These are phyloP conservation scores for Podila epicladia DNA, from an alignment of 192 early-diverging fungal species.

Conservation along the genomic window DNA sequence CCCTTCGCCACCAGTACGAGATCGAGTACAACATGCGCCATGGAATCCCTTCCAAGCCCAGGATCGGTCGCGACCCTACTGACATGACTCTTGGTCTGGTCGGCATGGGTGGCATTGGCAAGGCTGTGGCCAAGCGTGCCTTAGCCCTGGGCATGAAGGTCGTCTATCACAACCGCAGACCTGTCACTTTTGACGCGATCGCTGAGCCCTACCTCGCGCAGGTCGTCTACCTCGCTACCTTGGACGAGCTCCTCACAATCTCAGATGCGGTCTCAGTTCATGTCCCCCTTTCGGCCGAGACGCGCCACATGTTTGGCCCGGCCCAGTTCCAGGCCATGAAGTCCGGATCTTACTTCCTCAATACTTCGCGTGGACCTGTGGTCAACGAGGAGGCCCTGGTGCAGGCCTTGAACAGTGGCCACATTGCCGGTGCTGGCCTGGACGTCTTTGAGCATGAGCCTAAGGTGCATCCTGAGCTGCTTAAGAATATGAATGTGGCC, in stretches of 20 bases:
- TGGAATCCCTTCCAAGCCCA: constrained; percentile 14
- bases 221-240: constrained; percentile 31
- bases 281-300: constrained; percentile 47
- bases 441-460: constrained; percentile 64
- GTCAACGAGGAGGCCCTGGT: constrained; percentile 54
- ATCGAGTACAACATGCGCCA: constrained; percentile 35
- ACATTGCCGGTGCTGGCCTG: constrained; percentile 54
- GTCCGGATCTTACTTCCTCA: constrained; percentile 48
- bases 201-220: constrained; percentile 33
- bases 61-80: constrained; percentile 38
- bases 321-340: constrained; percentile 48
- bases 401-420: constrained; percentile 45
- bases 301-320: constrained; percentile 45
- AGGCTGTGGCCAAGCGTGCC: constrained; percentile 60
- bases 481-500: constrained; percentile 47
- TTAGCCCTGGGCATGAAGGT: constrained; percentile 55
- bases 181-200: constrained; percentile 9
- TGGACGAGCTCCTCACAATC: constrained; percentile 22
- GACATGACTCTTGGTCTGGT: constrained; percentile 65
- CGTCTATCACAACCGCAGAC: constrained; percentile 44
- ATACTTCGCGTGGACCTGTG: constrained; percentile 54
- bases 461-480: constrained; percentile 32
- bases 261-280: constrained; percentile 45
- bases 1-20: constrained; percentile 36
- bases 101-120: constrained; percentile 67